Conservation (phyloP, 352 stramenopile species). For the Phytopythium boreale region DNA sequence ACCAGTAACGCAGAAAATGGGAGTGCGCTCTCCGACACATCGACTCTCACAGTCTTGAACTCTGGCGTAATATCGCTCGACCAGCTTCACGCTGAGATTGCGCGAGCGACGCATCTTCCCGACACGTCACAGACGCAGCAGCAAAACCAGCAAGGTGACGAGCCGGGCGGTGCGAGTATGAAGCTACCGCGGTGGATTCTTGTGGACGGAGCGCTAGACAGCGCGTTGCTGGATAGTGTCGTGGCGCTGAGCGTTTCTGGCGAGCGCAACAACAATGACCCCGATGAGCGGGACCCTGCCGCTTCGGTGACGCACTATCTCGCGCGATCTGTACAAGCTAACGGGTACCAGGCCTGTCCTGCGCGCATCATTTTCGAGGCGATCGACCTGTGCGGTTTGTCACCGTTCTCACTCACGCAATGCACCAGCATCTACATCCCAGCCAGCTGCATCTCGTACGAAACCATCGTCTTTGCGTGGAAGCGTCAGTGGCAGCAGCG, state of each 20-base stretch:
- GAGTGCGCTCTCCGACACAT: neutral
- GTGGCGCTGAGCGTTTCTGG: neutral
- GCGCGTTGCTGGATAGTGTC: slow-evolving; percentile 25
- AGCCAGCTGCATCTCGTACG: slow-evolving; percentile 11
- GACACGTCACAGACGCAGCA: neutral
- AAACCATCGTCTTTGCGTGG: slow-evolving; percentile 21
- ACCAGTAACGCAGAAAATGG: neutral
- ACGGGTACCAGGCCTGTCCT: neutral
- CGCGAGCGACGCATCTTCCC: neutral
- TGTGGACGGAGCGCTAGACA: slow-evolving; percentile 26
- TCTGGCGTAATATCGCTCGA: slow-evolving; percentile 25
- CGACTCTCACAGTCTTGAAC: slow-evolving; percentile 34
- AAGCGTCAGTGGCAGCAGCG: slow-evolving; percentile 13
- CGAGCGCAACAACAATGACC: neutral
- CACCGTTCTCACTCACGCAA: slow-evolving; percentile 16
- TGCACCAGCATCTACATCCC: slow-evolving; percentile 21
- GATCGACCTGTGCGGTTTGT: slow-evolving; percentile 13
- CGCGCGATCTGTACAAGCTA: neutral
- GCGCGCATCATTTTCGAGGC: slow-evolving; percentile 25
- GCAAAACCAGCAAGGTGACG: neutral
- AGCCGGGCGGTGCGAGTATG: neutral
- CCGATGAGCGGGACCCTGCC: neutral
- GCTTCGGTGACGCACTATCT: neutral
- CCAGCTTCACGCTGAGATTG: slow-evolving; percentile 21
- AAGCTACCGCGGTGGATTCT: slow-evolving; percentile 25